Base-by-base conservation (phyloP, 2,329 filamentous ascomycete species). In the Leptographium wingfieldii region DNA sequence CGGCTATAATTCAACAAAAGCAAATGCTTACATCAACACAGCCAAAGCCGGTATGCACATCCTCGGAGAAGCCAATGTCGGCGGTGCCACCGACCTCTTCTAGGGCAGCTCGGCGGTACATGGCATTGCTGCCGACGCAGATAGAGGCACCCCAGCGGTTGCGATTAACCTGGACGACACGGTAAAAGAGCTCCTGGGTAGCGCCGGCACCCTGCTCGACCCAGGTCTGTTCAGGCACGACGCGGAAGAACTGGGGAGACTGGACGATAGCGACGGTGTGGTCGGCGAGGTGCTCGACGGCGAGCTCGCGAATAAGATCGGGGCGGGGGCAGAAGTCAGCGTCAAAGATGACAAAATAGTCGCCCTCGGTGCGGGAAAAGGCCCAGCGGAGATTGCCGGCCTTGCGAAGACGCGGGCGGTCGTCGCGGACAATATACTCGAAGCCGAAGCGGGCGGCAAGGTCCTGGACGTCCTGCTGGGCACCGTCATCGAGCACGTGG, bases 121-220 rank as follows among this genome's bases (percentile, higher is more conserved):
- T 35, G 19, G 59, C 59, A 22, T 60, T 60, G 54, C 54, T 56
- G 33, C 59, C 59, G 19, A 60, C 59, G 35, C 59, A 60, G 59
- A 60, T 60, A 27, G 59, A 60, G 3, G 59, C 59, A 14, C 59
- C 59, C 59, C 59, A 60, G 25, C 59, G 59, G 49, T 60, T 52
- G 19, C 59, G 54, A 48, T 60, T 60, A 48, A 60, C 59, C 35
- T 60, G 55, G 35, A 60, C 59, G 35, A 60, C 59, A 27, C 59
- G 59, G 48, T 60, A 60, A 14, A 60, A 60, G 25, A 60, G 59
- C 48, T 60, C 59, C 35, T 60, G 59, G 22, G 59, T 60, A 19
- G 59, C 59, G 16, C 59, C 59, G 22, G 59, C 59, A 49, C 59
- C 59, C 27, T 60, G 59, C 55, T 60, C 59, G 27, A 60, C 59